Conservation (phyloP, 129 eudicot species). For the Helianthus tuberosus region DNA sequence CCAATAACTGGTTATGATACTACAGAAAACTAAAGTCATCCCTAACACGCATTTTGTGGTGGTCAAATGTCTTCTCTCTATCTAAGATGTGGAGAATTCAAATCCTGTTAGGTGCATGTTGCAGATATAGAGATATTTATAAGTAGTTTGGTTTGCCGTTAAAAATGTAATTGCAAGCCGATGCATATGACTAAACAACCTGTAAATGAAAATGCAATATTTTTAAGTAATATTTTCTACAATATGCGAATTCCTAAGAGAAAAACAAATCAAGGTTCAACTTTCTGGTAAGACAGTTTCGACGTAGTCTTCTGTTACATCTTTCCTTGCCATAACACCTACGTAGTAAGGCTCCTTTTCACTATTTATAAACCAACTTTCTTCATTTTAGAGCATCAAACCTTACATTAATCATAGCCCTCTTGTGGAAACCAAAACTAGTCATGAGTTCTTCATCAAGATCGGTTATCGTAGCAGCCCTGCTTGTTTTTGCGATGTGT, state of each 20-base stretch:
- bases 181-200: too few relatives aligned
- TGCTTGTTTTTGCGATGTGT: slow-evolving; percentile 32
- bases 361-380: slow-evolving; percentile 8
- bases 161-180: too few relatives aligned
- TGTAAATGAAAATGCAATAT: too few relatives aligned
- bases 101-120: too few relatives aligned
- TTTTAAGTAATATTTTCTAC: too few relatives aligned
- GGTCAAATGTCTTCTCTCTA: too few relatives aligned
- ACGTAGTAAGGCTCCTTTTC: background rate
- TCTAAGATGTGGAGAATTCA: too few relatives aligned
- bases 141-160: too few relatives aligned
- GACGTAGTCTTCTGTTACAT: background rate
- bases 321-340: slow-evolving; percentile 6
- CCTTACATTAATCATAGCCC: background rate
- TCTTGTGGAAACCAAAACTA: background rate
- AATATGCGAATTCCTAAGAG: background rate
- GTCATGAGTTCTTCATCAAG: slow-evolving; percentile 7
- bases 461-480: background rate
- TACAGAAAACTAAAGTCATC: too few relatives aligned
- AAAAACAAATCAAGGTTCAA: slow-evolving; percentile 5
- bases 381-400: background rate
- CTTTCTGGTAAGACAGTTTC: background rate
- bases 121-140: too few relatives aligned
- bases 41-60: too few relatives aligned
- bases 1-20: too few relatives aligned